These are phyloP conservation scores for Tulasnella sp. DNA, from an alignment of 768 basidiomycete genomes.

Conservation along the genomic window DNA sequence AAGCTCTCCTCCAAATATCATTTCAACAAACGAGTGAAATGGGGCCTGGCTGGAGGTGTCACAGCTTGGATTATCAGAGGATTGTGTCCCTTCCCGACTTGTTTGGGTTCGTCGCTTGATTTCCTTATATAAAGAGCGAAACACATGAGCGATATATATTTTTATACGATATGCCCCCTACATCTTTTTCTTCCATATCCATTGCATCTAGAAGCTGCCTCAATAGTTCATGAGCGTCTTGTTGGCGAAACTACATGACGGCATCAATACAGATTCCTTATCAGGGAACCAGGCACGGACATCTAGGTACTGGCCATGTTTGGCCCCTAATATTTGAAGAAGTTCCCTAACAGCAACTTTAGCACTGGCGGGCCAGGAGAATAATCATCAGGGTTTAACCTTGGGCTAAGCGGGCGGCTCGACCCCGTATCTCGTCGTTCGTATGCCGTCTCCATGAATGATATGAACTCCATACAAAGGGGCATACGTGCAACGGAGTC, in stretches of 20 bases:
- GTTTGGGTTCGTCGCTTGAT: conserved; percentile 66
- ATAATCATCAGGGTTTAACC: conserved; percentile 41
- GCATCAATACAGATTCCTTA: background rate
- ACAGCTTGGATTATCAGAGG: background rate
- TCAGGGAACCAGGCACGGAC: conserved; percentile 36
- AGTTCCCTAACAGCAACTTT: conserved; percentile 53
- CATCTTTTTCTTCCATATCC: conserved; percentile 94
- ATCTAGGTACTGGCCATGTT: conserved; percentile 93
- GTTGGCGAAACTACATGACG: conserved; percentile 69
- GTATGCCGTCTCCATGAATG: conserved; percentile 66
- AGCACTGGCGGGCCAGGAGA: background rate
- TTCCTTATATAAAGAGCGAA: conserved; percentile 52
- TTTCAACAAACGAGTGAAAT: conserved; percentile 77
- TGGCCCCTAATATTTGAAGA: conserved; percentile 69
- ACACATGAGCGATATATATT: background rate
- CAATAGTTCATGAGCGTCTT: conserved; percentile 94
- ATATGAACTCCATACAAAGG: conserved; percentile 69
- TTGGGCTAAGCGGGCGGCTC: conserved; percentile 65
- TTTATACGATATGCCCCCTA: conserved; percentile 45
- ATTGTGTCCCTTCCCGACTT: conserved; percentile 43
- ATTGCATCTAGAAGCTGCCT: conserved; percentile 88
- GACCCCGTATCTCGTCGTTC: conserved; percentile 56
- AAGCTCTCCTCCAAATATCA: conserved; percentile 87
- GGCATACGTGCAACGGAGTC: conserved; percentile 65
- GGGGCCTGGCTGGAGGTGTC: conserved; percentile 31